Percentiles rank a stretch among this genome's conserved stretches.
Conservation (phyloP, 2,329 filamentous ascomycete species). For the Xylaria sp. region DNA sequence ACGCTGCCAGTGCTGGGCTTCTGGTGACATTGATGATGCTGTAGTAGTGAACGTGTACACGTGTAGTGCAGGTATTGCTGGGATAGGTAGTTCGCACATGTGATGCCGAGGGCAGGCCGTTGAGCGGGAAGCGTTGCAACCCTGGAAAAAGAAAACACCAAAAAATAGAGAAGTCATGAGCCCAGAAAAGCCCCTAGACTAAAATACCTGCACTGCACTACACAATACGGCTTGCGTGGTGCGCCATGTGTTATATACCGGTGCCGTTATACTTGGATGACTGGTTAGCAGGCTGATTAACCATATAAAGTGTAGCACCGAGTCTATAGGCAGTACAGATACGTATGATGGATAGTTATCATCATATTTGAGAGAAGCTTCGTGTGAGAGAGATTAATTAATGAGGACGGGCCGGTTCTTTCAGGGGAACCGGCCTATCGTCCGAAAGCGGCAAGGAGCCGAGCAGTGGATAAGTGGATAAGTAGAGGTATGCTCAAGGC, state of each 20-base stretch:
- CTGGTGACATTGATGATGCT: not conserved
- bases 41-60: too few species aligned
- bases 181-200: not conserved
- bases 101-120: slow-evolving; percentile 12
- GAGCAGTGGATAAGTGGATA: not conserved
- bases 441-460: slow-evolving; percentile 29
- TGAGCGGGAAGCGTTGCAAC: slow-evolving; percentile 11
- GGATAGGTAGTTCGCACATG: slow-evolving; percentile 10
- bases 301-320: not conserved
- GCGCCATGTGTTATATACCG: not conserved
- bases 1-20: too few species aligned
- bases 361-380: slow-evolving; percentile 1
- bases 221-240: not conserved
- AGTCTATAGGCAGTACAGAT: not conserved
- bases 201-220: not conserved
- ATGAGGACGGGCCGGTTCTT: slow-evolving; percentile 12
- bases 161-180: not conserved
- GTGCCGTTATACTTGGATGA: not conserved
- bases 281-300: slow-evolving; percentile 3
- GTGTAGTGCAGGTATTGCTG: not conserved
- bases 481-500: too few species aligned
- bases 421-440: slow-evolving; percentile 13
- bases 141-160: slow-evolving; percentile 2
- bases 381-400: slow-evolving; percentile 15
- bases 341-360: slow-evolving; percentile 1